Evolutionary conservation across 192 early-diverging fungal species (phyloP).

Genomic region (Backusella circina): DNA sequence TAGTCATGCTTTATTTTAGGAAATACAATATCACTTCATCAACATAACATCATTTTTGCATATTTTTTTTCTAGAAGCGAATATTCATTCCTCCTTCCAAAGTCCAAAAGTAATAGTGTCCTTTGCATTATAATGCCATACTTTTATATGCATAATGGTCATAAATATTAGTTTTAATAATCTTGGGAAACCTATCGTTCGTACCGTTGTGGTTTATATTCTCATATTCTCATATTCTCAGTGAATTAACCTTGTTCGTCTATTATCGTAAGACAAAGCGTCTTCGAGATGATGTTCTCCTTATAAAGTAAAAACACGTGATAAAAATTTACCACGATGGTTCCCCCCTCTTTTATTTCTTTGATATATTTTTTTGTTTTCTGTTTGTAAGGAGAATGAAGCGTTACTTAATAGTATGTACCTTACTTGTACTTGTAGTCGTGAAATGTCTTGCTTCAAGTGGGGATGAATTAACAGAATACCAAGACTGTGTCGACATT

Average conservation of each 20-base stretch:
- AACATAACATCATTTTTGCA: background rate
- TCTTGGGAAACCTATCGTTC: too few relatives aligned
- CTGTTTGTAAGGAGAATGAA: background rate
- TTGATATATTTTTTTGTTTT: background rate
- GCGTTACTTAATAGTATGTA: background rate
- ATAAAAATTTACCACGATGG: background rate
- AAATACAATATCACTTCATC: background rate
- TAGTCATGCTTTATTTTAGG: background rate
- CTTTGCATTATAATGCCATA: too few relatives aligned
- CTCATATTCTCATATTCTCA: background rate
- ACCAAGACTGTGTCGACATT: background rate
- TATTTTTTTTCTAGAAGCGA: background rate
- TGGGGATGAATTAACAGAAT: conserved; percentile 7
- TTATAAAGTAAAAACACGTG: background rate
- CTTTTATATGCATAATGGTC: too few relatives aligned
- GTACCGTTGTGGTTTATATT: too few relatives aligned
- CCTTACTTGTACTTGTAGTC: background rate
- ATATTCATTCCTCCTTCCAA: too few relatives aligned
- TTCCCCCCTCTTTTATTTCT: background rate
- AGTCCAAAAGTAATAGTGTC: too few relatives aligned
- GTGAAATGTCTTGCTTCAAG: background rate
- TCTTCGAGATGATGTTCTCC: background rate
- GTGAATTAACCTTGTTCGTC: too few relatives aligned
- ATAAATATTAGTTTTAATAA: too few relatives aligned
- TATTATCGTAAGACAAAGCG: too few relatives aligned